Base-by-base conservation (phyloP, 805 yeast genomes). In the Kuraishia floccosa region DNA sequence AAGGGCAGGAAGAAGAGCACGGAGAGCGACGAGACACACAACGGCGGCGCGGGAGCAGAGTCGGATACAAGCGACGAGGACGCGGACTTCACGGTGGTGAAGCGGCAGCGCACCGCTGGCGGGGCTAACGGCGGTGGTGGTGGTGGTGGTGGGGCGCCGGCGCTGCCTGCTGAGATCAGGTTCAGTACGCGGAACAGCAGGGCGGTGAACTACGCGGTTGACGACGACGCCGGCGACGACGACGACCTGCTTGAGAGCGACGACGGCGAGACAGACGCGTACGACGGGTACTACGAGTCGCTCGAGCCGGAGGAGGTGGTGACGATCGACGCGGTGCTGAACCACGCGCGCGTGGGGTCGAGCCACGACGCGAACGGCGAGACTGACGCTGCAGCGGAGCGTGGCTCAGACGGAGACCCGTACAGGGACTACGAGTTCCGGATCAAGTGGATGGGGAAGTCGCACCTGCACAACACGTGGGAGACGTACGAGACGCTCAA, bases 401-500 rank as follows among this genome's bases (percentile, higher is more conserved):
- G 8, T 35, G 38, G n/a, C 25, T 26, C 17, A 6, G 21, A 47
- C 30, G 58, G 59, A 21, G 54, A 54, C 36, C 77, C 83, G 25
- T 79, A 78, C 42, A 58, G 59, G 31, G 74, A 71, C 36, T 77
- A 63, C 44, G 71, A 68, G 40, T 66, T 72, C 48, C 52, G 65
- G 42, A 68, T 91, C 43, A 91, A 91, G 57, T 91, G 99, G 98
- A 64, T 70, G 13, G 83, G 72, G 32, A 64, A 74, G 38, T 82
- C 96, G 10, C 97, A 91, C 58, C 63, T 91, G 38, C 99, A 91
- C 56, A 91, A 89, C 52, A 78, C 95, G 0, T 91, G 96, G 96
- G 95, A 87, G 50, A 51, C 70, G 2, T 86, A 79, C 55, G 56
- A 54, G 9, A 52, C 56, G 3, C 47, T 77, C 30, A 68, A 67